Percentiles rank a stretch among this genome's conserved stretches.
These are phyloP conservation scores for Daldinia sp. DNA, from an alignment of 2,329 filamentous ascomycete species.

Conservation along the genomic window DNA sequence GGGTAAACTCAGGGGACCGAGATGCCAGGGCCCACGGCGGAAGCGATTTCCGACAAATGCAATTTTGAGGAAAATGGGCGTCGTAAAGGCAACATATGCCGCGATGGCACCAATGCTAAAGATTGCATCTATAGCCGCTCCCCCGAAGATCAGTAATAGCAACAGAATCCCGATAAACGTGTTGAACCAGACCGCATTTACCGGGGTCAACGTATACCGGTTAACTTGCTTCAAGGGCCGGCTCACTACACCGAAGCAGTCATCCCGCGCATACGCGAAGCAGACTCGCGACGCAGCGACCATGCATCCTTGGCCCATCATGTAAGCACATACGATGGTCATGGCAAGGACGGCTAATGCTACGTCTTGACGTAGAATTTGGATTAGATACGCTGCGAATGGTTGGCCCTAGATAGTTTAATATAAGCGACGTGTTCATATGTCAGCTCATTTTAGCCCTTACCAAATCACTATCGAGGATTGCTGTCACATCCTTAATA, in stretches of 20 bases:
- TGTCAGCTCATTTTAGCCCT: neutral
- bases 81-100: constrained; percentile 69
- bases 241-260: constrained; percentile 68
- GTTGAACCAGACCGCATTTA: constrained; percentile 76
- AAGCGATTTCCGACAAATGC: constrained; percentile 70
- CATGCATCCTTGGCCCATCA: constrained; percentile 78
- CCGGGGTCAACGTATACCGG: constrained; percentile 67
- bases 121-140: constrained; percentile 69
- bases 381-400: constrained; percentile 74
- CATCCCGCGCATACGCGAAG: constrained; percentile 77
- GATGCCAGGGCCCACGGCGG: constrained; percentile 72
- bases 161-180: constrained; percentile 65
- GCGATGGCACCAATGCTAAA: constrained; percentile 76
- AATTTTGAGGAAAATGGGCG: constrained; percentile 65
- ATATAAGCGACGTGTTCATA: neutral
- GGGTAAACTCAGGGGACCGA: constrained; percentile 65
- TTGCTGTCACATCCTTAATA: constrained; percentile 67
- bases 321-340: constrained; percentile 74
- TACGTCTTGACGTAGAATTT: constrained; percentile 67
- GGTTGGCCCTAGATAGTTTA: constrained; percentile 60
- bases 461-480: constrained; percentile 66
- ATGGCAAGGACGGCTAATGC: constrained; percentile 70
- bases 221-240: constrained; percentile 68
- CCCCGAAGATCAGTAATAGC: constrained; percentile 71
- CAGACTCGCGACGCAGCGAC: constrained; percentile 71